A percentile compares a stretch with the other conserved stretches of the same genome.
Conservation (phyloP, 2,329 filamentous ascomycete genomes). For the Calonectria leucothoes region DNA sequence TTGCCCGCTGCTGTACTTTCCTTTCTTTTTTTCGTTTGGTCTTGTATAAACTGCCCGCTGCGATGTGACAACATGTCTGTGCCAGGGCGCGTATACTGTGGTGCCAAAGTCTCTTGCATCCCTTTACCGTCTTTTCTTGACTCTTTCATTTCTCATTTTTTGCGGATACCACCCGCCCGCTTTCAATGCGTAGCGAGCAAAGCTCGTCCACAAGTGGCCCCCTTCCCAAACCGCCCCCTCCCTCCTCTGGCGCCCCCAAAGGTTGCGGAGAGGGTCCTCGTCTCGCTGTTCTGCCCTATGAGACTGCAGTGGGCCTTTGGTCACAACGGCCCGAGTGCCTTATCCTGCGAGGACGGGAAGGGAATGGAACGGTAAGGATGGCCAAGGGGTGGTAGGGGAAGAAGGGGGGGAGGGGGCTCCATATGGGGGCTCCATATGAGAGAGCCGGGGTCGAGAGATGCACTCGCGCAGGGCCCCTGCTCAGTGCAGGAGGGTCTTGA, state of each 20-base stretch:
- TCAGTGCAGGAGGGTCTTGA: not conserved
- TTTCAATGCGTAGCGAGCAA: slow-evolving; percentile 5
- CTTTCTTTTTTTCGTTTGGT: not conserved
- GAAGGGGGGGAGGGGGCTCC: not conserved
- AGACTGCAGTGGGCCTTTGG: slow-evolving; percentile 17
- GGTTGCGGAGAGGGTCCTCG: not conserved
- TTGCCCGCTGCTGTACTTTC: not conserved
- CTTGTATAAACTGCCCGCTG: not conserved
- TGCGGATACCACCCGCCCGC: not conserved
- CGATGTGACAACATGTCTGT: not conserved
- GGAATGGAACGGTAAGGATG: slow-evolving; percentile 15
- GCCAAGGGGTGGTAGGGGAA: not conserved
- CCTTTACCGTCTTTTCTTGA: slow-evolving; percentile 1
- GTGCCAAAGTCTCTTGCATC: not conserved
- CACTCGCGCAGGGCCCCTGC: not conserved
- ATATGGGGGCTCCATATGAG: not conserved
- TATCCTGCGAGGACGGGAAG: slow-evolving; percentile 25
- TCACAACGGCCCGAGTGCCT: slow-evolving; percentile 17
- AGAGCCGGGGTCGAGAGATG: slow-evolving; percentile 3
- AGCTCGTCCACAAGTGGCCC: not conserved
- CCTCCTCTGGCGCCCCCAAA: not conserved
- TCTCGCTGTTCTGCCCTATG: slow-evolving; percentile 10
- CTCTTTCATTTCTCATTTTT: slow-evolving; percentile 2
- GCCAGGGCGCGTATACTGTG: not conserved
- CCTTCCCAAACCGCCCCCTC: not conserved